Evolutionary conservation across 2,329 filamentous ascomycete species (phyloP).

Genomic region (Claviceps citrina): DNA sequence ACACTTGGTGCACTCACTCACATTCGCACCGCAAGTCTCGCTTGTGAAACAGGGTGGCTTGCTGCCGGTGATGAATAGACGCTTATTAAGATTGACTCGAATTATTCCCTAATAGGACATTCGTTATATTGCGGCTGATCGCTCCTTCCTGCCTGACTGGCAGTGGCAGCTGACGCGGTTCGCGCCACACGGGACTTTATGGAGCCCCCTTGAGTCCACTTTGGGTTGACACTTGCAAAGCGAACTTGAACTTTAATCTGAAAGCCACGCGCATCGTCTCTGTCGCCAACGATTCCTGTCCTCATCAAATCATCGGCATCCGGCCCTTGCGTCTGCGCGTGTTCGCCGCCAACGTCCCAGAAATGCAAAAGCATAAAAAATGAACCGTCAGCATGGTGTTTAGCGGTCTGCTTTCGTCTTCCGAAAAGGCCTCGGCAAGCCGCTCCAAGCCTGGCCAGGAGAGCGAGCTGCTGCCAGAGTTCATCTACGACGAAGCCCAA

Average conservation of each 20-base stretch:
- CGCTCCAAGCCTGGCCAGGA: constrained; percentile 17
- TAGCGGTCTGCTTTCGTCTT: constrained; percentile 30
- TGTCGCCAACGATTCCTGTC: not conserved
- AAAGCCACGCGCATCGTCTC: not conserved
- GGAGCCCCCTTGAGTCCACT: too few species aligned
- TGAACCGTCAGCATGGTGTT: constrained; percentile 33
- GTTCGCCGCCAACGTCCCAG: not conserved
- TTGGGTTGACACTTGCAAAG: too few species aligned
- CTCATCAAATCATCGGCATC: not conserved
- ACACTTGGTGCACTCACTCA: too few species aligned
- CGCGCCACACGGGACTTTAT: too few species aligned
- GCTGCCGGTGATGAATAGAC: too few species aligned
- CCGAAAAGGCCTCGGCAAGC: constrained; percentile 21
- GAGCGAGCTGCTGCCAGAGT: constrained; percentile 22
- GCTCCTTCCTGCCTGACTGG: too few species aligned
- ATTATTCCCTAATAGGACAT: too few species aligned
- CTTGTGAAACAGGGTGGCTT: too few species aligned
- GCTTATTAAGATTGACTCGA: too few species aligned
- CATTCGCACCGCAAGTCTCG: too few species aligned
- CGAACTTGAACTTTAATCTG: not conserved
- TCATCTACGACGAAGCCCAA: constrained; percentile 41
- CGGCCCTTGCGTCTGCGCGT: not conserved
- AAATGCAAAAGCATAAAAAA: constrained; percentile 12
- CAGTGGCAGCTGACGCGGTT: too few species aligned
- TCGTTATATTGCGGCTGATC: too few species aligned